phyloP scores from a whole-genome alignment of 805 yeast species.

The Teunomyces barrocoloradensis region DNA sequence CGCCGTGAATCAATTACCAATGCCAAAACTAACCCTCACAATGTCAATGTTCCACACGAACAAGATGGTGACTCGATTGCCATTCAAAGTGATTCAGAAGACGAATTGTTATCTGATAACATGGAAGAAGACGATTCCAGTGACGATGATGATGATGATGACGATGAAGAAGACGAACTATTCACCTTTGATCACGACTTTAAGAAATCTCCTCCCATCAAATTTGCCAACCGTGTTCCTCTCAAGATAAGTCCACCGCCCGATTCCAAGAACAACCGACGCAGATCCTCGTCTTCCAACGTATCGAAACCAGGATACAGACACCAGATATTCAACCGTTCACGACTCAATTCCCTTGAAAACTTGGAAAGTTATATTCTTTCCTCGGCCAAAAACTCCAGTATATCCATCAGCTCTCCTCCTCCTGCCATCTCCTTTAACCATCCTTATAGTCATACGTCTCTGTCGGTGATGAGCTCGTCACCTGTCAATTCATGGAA shows the following conservation, averaged over 20 bases:
- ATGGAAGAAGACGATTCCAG: slow-evolving; percentile 36
- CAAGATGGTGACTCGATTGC: slow-evolving; percentile 20
- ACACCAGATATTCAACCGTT: slow-evolving; percentile 34
- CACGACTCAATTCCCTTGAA: slow-evolving; percentile 42
- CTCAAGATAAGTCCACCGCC: slow-evolving; percentile 40
- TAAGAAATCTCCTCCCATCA: slow-evolving; percentile 32
- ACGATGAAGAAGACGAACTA: slow-evolving; percentile 23
- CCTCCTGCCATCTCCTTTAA: slow-evolving; percentile 19
- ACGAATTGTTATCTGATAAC: slow-evolving; percentile 31
- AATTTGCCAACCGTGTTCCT: slow-evolving; percentile 44
- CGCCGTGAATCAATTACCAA: slow-evolving; percentile 55
- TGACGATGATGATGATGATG: slow-evolving; percentile 35
- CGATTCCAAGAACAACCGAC: slow-evolving; percentile 15
- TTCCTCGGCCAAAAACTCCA: slow-evolving; percentile 39
- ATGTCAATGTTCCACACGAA: slow-evolving; percentile 45
- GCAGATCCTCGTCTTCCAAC: slow-evolving; percentile 29
- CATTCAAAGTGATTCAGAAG: slow-evolving; percentile 32
- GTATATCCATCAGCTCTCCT: slow-evolving; percentile 33
- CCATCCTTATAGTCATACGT: slow-evolving; percentile 6
- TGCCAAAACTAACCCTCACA: slow-evolving; percentile 43
- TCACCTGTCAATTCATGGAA: slow-evolving; percentile 26
- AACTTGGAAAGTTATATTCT: slow-evolving; percentile 41
- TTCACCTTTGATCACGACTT: slow-evolving; percentile 28
- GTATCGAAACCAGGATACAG: slow-evolving; percentile 21
- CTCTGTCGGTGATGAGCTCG: slow-evolving; percentile 14